Evolutionary conservation across 768 basidiomycete genomes (phyloP), one percentile per base, ranked within the genome.

Genomic region (Lactarius indigo): DNA sequence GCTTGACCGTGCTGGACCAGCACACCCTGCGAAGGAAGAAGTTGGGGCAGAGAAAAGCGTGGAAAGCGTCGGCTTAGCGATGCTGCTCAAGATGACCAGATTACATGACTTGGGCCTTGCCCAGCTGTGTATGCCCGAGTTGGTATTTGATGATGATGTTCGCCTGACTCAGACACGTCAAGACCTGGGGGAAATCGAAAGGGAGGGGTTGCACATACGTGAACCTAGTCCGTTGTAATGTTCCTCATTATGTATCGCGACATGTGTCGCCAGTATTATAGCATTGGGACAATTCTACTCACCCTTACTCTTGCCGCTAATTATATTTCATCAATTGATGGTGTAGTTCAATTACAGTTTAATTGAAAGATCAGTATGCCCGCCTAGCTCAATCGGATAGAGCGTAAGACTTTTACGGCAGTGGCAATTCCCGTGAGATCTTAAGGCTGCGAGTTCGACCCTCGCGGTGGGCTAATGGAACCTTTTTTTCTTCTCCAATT

Each of bases 31-130:
- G 5, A 77, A 77, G 0, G 77, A 76, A 30, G 76, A 72, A 10
- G 28, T 18, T 18, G 64, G 76, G 0, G 76, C 77, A 30, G 76
- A 72, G 13, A 44, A 3, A 13, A 64, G 7, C 23, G 52, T 69
- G 28, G 75, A 78, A 4, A 79, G 80, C 57, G 73, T 77, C 6
- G 79, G 79, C 2, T 77, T 92, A 33, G 80, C 86, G 26, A 81
- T 91, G 83, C 75, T 92, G 10, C 82, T 92, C 55, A 86, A 84
- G 73, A 91, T 92, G 90, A 88, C 89, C 26, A 80, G 91, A 56
- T 77, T 91, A 44, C 81, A 85, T 65, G 90, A 92, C 76, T 77
- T 92, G 65, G 91, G 89, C 0, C 79, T 92, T 15, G 87, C 81
- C 26, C 88, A 91, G 75, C 73, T 92, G 17, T 75, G 77, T 68